Evolutionary conservation across 1,139 yeast genomes (phyloP).

Genomic region (Petasospora fabianii): DNA sequence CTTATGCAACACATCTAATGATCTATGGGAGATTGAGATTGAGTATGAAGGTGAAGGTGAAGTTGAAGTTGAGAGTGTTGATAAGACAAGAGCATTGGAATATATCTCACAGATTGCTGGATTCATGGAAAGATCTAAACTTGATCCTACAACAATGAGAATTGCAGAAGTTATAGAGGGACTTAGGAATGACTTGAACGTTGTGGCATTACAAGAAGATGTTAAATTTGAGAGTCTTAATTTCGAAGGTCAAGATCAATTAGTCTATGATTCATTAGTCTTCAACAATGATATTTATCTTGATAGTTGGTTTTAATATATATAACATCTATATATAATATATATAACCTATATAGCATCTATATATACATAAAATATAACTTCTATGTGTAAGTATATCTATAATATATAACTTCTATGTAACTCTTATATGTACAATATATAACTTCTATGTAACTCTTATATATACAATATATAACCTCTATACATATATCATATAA

Average conservation of each 20-base stretch:
- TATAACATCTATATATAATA: too few species aligned
- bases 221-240: conserved; percentile 18
- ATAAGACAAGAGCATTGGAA: conserved; percentile 29
- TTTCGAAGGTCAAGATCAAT: conserved; percentile 21
- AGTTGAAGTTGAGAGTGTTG: conserved; percentile 28
- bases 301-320: conserved; percentile 13
- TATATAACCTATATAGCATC: too few species aligned
- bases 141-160: conserved; percentile 37
- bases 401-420: too few species aligned
- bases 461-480: too few species aligned
- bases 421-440: too few species aligned
- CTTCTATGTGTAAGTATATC: too few species aligned
- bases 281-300: conserved; percentile 26
- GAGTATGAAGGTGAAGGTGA: conserved; percentile 5
- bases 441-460: too few species aligned
- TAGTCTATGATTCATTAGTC: conserved; percentile 23
- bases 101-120: conserved; percentile 35
- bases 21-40: conserved; percentile 28
- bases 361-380: too few species aligned
- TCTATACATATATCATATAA: too few species aligned
- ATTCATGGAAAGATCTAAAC: conserved; percentile 31
- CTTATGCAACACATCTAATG: conserved; percentile 32
- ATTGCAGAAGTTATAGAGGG: conserved; percentile 28
- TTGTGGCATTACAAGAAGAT: conserved; percentile 11
- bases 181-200: conserved; percentile 12